Base-by-base conservation (phyloP, 2,329 filamentous ascomycete genomes). In the Apiospora koreana region DNA sequence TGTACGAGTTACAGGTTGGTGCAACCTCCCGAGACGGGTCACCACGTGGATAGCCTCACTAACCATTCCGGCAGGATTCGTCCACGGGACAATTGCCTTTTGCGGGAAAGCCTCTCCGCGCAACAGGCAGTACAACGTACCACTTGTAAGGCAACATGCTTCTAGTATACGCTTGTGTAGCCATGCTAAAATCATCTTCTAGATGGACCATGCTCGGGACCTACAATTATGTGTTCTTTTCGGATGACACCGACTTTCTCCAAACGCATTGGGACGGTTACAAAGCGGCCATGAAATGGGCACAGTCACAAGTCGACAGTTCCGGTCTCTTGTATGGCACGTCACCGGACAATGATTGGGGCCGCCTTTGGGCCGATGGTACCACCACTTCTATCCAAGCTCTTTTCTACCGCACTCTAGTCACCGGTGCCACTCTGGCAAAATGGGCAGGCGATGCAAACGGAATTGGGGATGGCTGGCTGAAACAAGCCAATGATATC, bases 171-270 rank as follows among this genome's bases (percentile, higher is more conserved):
- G 25, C 45, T 68, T 65, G 41, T 69, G 23, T 35, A 62, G 18
- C 62, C 23, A 64, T 45, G 3, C 67, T 69, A 6, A 64, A 41
- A 38, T 65, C 28, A 10, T 54, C 68, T 50, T 28, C 28, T 66
- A 78, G 77, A 77, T 79, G 77, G 76, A 86, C 85, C 1, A 83
- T 90, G 77, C 86, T 90, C 58, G 87, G 87, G 2, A 86, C 86
- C 7, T 87, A 87, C 75, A 87, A 89, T 68, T 90, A 90, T 73
- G 81, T 88, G 62, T 80, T 89, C 2, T 89, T 84, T 73, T 86
- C 86, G 0, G 85, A 86, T 31, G 86, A 90, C 69, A 78, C 83
- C 5, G 77, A 75, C 0, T 89, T 87, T 69, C 75, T 89, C 16
- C 71, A 75, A 4, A 69, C 74, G 6, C 84, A 84, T 35, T 89